These are phyloP conservation scores for Leccinum variicolor DNA, from an alignment of 768 basidiomycete species.

Conservation along the genomic window DNA sequence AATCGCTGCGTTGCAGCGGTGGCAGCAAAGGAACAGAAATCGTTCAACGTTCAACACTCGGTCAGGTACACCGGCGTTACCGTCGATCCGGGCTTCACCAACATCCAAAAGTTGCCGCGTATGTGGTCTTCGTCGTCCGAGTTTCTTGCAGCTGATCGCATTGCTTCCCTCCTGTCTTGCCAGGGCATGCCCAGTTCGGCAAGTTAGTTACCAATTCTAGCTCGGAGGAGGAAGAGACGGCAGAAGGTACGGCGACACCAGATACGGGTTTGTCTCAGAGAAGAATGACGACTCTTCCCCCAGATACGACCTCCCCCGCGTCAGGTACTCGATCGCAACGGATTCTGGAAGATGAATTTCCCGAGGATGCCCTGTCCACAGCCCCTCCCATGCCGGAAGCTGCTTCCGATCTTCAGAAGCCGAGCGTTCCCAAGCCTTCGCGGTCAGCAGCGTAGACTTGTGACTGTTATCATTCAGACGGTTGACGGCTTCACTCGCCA, in stretches of 20 bases:
- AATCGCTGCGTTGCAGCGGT: neutral
- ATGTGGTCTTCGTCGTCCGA: conserved; percentile 13
- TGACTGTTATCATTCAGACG: neutral
- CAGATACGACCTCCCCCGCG: conserved; percentile 12
- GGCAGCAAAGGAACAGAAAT: neutral
- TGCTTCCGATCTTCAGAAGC: neutral
- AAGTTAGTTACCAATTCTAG: conserved; percentile 32
- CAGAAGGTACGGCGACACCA: conserved; percentile 10
- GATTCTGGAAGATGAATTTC: conserved; percentile 35
- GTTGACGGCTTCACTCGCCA: conserved; percentile 2
- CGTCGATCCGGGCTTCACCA: conserved; percentile 71
- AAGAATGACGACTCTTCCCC: neutral
- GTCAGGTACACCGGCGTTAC: conserved; percentile 69
- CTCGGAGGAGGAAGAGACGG: conserved; percentile 28
- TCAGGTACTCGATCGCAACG: conserved; percentile 3
- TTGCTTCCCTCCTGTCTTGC: neutral
- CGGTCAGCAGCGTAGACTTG: conserved; percentile 39
- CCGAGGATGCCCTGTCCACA: conserved; percentile 56
- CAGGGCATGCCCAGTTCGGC: conserved; percentile 73
- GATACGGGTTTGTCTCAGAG: neutral
- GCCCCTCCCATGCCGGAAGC: conserved; percentile 54
- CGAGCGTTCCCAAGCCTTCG: conserved; percentile 39
- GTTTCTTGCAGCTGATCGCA: neutral
- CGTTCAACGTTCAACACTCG: conserved; percentile 23
- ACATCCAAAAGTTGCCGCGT: conserved; percentile 77